phyloP scores from a whole-genome alignment of 257 asterid species.

The Henckelia pumila region DNA sequence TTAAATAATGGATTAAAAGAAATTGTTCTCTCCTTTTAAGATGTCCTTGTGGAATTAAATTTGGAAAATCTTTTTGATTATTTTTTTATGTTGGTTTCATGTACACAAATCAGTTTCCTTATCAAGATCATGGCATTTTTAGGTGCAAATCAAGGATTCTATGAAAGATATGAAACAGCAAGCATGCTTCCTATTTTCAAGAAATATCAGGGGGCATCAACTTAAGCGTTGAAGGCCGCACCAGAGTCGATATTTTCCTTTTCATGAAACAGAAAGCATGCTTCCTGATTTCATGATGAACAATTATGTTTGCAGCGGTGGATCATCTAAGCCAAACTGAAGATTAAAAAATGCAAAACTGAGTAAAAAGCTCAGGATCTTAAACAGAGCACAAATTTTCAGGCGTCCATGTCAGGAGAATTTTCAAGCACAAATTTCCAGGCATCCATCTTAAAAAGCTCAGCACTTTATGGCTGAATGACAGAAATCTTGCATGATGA shows the following conservation, averaged over 20 bases:
- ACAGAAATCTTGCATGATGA: conserved; percentile 13
- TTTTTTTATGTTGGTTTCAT: conserved; percentile 5
- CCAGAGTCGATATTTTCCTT: conserved; percentile 13
- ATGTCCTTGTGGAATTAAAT: conserved; percentile 25
- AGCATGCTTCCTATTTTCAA: conserved; percentile 6
- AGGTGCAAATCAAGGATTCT: conserved; percentile 12
- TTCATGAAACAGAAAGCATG: too few species aligned
- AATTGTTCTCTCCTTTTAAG: conserved; percentile 29
- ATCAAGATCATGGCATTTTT: conserved; percentile 10
- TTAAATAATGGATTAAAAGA: conserved; percentile 22
- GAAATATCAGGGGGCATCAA: conserved; percentile 16
- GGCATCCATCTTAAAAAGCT: too few species aligned
- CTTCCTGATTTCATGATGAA: conserved; percentile 22
- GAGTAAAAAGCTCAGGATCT: too few species aligned
- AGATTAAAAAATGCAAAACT: neutral
- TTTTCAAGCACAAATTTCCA: too few species aligned
- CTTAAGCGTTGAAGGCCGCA: conserved; percentile 10
- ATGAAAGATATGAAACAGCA: conserved; percentile 8
- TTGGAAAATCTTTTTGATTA: neutral
- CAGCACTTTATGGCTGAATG: neutral
- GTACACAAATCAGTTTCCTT: conserved; percentile 12
- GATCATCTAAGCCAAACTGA: conserved; percentile 8
- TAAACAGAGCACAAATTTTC: too few species aligned
- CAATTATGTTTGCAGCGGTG: conserved; percentile 4
- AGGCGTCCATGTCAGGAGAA: too few species aligned